Evolutionary conservation across 2,329 filamentous ascomycete species (phyloP).

Genomic region (Apiospora marii): DNA sequence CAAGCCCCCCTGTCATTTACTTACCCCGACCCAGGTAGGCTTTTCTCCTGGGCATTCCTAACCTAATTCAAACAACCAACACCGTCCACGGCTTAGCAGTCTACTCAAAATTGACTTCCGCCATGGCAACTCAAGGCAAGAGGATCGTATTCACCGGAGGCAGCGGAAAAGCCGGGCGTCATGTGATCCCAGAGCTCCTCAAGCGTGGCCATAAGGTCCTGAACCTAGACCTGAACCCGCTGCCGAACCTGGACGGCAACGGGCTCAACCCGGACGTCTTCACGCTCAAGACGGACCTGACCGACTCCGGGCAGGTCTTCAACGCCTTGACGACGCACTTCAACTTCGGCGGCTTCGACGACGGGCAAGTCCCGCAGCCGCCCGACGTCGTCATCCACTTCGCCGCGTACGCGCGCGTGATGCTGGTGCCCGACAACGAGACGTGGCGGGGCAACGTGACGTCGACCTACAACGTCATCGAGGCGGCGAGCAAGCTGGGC

Average conservation of each 20-base stretch:
- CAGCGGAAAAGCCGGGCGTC: constrained; percentile 45
- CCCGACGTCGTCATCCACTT: constrained; percentile 71
- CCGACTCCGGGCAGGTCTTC: constrained; percentile 47
- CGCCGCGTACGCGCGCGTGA: constrained; percentile 64
- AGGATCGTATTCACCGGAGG: constrained; percentile 46
- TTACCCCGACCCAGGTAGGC: neutral
- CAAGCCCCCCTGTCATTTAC: neutral
- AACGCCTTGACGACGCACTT: constrained; percentile 57
- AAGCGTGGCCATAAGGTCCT: constrained; percentile 44
- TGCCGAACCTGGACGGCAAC: constrained; percentile 33
- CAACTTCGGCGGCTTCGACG: constrained; percentile 41
- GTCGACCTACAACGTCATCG: constrained; percentile 68
- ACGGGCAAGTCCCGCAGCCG: constrained; percentile 46
- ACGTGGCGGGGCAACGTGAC: constrained; percentile 63
- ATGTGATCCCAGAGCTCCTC: constrained; percentile 44
- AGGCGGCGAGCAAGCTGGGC: constrained; percentile 67
- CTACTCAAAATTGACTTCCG: neutral
- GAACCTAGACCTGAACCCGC: constrained; percentile 45
- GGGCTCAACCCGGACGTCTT: constrained; percentile 37
- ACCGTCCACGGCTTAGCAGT: neutral
- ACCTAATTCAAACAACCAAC: neutral
- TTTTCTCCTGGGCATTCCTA: neutral
- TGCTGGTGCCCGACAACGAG: constrained; percentile 68
- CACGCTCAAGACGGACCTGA: constrained; percentile 46
- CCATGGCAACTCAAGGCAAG: constrained; percentile 30